Conservation (phyloP, 352 stramenopile genomes). For the Aphanomyces cochlioides region DNA sequence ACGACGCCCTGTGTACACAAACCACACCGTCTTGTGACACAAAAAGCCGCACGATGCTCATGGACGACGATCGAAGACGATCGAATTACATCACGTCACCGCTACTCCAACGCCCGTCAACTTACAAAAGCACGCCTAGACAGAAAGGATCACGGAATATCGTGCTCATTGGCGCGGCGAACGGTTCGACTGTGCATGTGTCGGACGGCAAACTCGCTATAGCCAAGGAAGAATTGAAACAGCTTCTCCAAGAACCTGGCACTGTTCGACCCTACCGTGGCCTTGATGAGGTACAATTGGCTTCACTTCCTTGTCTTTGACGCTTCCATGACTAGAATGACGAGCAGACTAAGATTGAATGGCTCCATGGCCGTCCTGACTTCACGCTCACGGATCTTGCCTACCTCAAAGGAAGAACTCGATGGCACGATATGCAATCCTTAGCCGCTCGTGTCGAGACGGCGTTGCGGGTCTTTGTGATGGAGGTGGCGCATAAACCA, state of each 20-base stretch:
- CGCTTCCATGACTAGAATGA: too few species aligned
- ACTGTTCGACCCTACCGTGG: conserved; percentile 55
- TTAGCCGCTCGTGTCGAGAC: conserved; percentile 36
- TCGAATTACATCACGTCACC: background rate
- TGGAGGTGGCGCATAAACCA: conserved; percentile 42
- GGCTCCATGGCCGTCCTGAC: conserved; percentile 64
- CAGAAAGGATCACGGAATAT: conserved; percentile 42
- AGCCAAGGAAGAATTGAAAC: conserved; percentile 55
- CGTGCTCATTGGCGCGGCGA: conserved; percentile 63
- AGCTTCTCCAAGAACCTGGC: conserved; percentile 44
- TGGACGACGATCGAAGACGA: background rate
- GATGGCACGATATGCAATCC: conserved; percentile 52
- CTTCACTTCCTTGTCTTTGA: too few species aligned
- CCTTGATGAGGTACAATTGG: conserved; percentile 1
- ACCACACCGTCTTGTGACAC: background rate
- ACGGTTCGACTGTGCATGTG: conserved; percentile 59
- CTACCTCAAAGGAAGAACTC: conserved; percentile 57
- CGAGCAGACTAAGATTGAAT: conserved; percentile 26
- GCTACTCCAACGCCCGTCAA: background rate
- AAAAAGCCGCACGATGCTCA: background rate
- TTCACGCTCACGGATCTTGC: conserved; percentile 72
- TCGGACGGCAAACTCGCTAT: conserved; percentile 57
- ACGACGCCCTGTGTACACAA: conserved; percentile 10
- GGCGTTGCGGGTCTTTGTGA: background rate
- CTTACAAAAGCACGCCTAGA: background rate